These are phyloP conservation scores for Rhododendron kiyosumense DNA, from an alignment of 148 eudicot genomes.

Conservation along the genomic window DNA sequence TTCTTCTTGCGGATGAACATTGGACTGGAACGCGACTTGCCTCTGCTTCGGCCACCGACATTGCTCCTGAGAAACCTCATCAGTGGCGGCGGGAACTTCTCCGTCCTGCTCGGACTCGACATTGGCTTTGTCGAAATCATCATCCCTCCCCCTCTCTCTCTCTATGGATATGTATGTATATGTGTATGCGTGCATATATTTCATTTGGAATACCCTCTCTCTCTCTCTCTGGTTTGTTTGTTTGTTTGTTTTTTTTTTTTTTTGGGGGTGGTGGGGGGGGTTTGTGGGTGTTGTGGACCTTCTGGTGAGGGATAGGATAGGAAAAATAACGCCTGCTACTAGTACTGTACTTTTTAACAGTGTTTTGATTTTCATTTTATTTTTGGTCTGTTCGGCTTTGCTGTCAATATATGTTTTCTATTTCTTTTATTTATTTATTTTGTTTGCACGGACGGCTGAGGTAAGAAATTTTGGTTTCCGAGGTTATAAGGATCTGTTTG, in stretches of 20 bases:
- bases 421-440: not conserved
- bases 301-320: not conserved
- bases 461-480: not conserved
- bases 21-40: constrained; percentile 46
- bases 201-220: not conserved
- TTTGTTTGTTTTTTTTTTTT: too few relatives aligned
- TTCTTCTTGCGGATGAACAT: constrained; percentile 48
- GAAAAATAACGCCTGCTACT: not conserved
- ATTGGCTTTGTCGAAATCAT: constrained; percentile 46
- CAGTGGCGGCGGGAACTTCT: constrained; percentile 79
- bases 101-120: constrained; percentile 68
- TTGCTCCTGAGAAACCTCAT: constrained; percentile 59
- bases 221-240: not conserved
- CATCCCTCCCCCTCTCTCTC: constrained; percentile 15
- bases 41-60: constrained; percentile 48
- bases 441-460: not conserved
- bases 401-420: not conserved
- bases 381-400: not conserved
- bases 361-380: not conserved
- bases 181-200: too few relatives aligned
- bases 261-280: too few relatives aligned
- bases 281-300: too few relatives aligned
- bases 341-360: not conserved
- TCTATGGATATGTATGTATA: not conserved
- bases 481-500: not conserved